Percentiles rank a stretch among this genome's conserved stretches.
These are phyloP conservation scores for Phytomonas serpens DNA, from an alignment of 208 protist species.

Conservation along the genomic window DNA sequence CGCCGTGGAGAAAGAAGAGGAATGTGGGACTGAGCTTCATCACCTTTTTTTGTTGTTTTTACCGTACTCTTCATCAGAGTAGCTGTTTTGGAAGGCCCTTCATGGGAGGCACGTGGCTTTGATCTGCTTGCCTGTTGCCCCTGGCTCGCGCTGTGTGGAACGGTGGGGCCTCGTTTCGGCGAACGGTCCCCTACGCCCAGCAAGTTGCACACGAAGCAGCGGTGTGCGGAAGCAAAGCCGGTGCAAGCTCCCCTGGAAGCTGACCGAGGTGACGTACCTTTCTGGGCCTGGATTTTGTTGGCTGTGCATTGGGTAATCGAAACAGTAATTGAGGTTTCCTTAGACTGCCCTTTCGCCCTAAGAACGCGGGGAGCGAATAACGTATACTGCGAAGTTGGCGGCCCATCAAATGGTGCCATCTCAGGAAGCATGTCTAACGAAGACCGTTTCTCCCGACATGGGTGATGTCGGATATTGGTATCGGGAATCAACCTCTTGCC, in stretches of 20 bases:
- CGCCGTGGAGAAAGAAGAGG: neutral
- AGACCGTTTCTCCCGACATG: neutral
- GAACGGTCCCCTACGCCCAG: neutral
- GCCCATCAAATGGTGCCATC: neutral
- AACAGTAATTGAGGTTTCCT: neutral
- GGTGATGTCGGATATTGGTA: neutral
- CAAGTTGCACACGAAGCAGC: neutral
- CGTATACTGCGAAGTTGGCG: neutral
- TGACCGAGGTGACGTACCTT: neutral
- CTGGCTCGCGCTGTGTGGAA: neutral
- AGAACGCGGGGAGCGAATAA: neutral
- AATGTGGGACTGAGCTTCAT: neutral
- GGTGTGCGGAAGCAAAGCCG: neutral
- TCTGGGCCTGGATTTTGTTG: neutral
- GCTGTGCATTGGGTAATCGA: neutral
- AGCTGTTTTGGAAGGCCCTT: neutral
- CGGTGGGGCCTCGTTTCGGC: neutral
- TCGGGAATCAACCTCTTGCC: neutral
- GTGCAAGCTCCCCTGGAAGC: neutral
- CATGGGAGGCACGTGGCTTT: neutral
- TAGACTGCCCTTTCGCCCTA: neutral
- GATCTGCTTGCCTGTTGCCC: neutral
- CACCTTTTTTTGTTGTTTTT: neutral
- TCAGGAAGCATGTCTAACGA: neutral
- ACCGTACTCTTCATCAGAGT: neutral